These are phyloP conservation scores for Eimeria tenella DNA, from an alignment of 169 alveolate species.

Conservation along the genomic window DNA sequence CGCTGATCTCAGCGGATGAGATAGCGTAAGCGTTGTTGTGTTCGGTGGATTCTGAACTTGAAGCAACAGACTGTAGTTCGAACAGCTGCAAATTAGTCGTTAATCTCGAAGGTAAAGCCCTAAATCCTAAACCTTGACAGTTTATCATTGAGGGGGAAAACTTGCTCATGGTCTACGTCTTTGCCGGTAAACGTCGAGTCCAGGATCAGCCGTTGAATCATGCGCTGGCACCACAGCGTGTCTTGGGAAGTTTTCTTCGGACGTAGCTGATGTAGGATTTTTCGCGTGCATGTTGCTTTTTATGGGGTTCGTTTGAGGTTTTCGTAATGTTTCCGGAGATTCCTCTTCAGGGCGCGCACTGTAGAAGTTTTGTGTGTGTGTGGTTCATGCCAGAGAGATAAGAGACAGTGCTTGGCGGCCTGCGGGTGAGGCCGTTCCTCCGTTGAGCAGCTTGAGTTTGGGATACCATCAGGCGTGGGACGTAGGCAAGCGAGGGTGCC, in stretches of 20 bases:
- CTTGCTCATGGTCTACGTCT: no score
- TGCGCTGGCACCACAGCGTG: no score
- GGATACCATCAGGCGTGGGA: constrained; percentile 87
- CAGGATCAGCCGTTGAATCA: no score
- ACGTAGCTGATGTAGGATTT: no score
- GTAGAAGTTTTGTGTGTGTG: not conserved
- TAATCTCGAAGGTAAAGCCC: not conserved
- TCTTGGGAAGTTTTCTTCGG: no score
- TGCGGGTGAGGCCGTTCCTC: constrained; percentile 83
- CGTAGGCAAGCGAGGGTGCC: constrained; percentile 85
- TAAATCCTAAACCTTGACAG: not conserved
- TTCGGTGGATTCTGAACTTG: not conserved
- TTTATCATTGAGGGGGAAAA: no score
- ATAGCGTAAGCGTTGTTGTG: constrained; percentile 31
- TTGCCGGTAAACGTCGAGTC: no score
- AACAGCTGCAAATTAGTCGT: not conserved
- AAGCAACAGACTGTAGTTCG: no score
- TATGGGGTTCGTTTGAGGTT: not conserved
- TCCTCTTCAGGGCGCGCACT: not conserved
- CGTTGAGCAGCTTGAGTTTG: constrained; percentile 74
- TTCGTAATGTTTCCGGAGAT: not conserved
- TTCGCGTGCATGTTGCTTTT: no score
- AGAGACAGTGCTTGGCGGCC: constrained; percentile 83
- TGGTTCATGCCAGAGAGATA: constrained; percentile 56
- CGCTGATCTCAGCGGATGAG: constrained; percentile 70